Evolutionary conservation across 768 basidiomycete species (phyloP), one percentile per base, ranked within the genome.

Genomic region (Russula compacta): DNA sequence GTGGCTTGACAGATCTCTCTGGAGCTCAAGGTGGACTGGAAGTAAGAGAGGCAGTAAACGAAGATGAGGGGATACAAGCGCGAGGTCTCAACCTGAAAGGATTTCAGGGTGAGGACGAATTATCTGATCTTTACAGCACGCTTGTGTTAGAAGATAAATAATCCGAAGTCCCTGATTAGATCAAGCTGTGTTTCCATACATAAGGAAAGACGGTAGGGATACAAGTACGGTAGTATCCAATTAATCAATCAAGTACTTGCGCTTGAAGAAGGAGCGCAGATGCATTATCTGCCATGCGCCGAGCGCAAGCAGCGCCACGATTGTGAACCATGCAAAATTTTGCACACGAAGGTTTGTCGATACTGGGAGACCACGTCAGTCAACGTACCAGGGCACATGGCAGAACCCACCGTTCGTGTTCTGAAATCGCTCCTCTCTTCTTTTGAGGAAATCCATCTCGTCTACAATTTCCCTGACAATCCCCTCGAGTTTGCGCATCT

Each of bases 401-500:
- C 7, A 48, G 52, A n/a, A 79, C 87, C 69, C 59, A 98, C 95
- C 74, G 69, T 98, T 98, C 38, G 97, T 99, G 66, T 75, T 76
- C 12, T 90, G 79, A 77, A 99, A 98, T 49, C 81, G 79, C 67
- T 88, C 86, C 73, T 98, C 95, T n/a, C 95, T 81, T 67, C 77
- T 75, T 76, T 94, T 92, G 62, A 99, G 81, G 74, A 95, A 98
- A 8, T 82, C 82, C 77, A 98, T 79, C 74, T 99, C 95, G 67
- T 98, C 95, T 14, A 88, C 84, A 55, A 99, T 85, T 76, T 98
- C 97, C 71, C 94, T 92, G 39, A 94, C 89, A 14, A 98, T 73
- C 0, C 92, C 95, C 72, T 99, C 97, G 3, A 99, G 79, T 70
- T 98, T 98, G 43, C 94, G 84, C 95, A 98, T 98, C 73, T 98